Evolutionary conservation across 2,329 filamentous ascomycete species (phyloP), one percentile per base, ranked within the genome.

Genomic region (Microsporum audouinii): DNA sequence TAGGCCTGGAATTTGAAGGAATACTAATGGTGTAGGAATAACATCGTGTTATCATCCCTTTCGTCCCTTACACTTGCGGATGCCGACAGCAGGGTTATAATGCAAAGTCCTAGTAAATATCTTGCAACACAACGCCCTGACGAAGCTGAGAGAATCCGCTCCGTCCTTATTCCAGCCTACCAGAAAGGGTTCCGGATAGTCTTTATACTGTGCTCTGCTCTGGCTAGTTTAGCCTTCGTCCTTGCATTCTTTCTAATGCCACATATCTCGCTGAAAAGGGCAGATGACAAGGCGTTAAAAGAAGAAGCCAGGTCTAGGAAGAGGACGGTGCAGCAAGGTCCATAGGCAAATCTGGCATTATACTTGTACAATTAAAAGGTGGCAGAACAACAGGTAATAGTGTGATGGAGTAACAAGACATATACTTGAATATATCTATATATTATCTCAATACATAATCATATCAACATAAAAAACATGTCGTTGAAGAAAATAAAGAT

Each of bases 131-230:
- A 71, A 5, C 67, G 68, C 2, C 58, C 29, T 3, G 63, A 61
- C 2, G 66, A 71, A 57, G 33, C 57, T n/a, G 23, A 45, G 5
- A 57, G 57, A 17, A 67, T 69, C 4, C 71, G 68, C 47, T 62
- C 64, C 29, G 61, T 72, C 2, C 59, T 75, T 8, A 67, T 73
- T 23, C 65, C 70, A 0, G 73, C 72, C 0, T 78, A 78, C 61
- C 67, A 69, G 36, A 66, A 67, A 7, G 75, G 72, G 0, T 77
- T 77, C 62, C 68, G 70, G 8, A 71, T 73, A 33, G 72, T 77
- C 3, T 78, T 77, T 61, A 63, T 75, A 2, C 67, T 76, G 8
- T 71, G 71, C 2, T 73, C 75, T 0, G 66, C 67, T 2, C 63
- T 77, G 34, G 70, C 75, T 1, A 70, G 70, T 0, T 27, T 73